These are phyloP conservation scores for Petrea volubilis DNA, from an alignment of 257 asterid genomes.

Conservation along the genomic window DNA sequence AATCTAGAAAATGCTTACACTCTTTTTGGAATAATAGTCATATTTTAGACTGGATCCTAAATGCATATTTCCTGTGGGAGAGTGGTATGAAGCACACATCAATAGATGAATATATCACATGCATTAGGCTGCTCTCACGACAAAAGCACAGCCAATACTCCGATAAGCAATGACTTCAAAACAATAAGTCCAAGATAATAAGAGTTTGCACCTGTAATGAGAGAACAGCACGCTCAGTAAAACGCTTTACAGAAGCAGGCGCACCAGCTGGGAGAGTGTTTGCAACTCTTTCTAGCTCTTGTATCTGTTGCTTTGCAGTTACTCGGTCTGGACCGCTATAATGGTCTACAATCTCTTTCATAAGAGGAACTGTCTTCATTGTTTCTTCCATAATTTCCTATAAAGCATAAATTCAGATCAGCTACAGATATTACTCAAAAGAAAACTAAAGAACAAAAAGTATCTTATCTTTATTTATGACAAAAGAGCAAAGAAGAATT, in stretches of 20 bases:
- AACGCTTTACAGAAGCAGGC: constrained; percentile 73
- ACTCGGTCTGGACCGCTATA: constrained; percentile 87
- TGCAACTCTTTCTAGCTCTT: constrained; percentile 85
- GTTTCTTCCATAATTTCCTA: constrained; percentile 71
- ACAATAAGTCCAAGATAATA: constrained; percentile 6
- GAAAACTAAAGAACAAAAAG: not conserved
- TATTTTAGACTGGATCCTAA: not conserved
- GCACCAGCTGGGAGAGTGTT: constrained; percentile 71
- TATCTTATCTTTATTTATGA: constrained; percentile 3
- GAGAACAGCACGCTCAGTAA: constrained; percentile 73
- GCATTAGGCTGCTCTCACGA: constrained; percentile 1
- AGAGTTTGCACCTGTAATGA: constrained; percentile 72
- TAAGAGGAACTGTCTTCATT: constrained; percentile 75
- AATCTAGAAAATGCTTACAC: too few species aligned
- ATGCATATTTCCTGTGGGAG: constrained; percentile 5
- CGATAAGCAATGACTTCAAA: not conserved
- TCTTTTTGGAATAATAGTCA: too few species aligned
- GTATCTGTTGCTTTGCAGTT: constrained; percentile 78
- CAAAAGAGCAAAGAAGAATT: constrained; percentile 2
- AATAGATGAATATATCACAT: not conserved
- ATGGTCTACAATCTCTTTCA: constrained; percentile 67
- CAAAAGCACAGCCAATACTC: not conserved
- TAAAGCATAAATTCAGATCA: constrained; percentile 20
- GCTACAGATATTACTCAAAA: constrained; percentile 11
- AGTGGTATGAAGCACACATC: not conserved